phyloP scores from a whole-genome alignment of 163 green algal genomes.

The Chlamydomonas reinhardtii region DNA sequence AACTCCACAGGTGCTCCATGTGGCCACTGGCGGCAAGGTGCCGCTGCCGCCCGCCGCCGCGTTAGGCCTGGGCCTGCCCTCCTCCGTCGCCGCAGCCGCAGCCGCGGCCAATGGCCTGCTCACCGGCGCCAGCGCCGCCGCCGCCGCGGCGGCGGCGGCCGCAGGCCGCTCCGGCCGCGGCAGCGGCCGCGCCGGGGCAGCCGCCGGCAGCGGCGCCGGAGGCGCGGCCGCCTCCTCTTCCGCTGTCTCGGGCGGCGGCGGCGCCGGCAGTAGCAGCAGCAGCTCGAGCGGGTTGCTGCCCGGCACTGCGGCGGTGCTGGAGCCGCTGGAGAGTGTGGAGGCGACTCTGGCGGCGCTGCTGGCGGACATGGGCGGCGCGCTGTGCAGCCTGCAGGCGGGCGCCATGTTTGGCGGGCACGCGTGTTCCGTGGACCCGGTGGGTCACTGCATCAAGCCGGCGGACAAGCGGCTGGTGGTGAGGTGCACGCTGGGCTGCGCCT shows the following conservation, averaged over 20 bases:
- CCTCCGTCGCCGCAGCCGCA: not conserved
- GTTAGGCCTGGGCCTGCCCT: constrained; percentile 24
- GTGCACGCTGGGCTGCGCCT: constrained; percentile 44
- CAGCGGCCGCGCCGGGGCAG: not conserved
- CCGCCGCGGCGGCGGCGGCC: not conserved
- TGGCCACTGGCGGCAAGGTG: constrained; percentile 45
- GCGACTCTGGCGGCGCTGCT: constrained; percentile 44
- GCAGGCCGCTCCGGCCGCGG: not conserved
- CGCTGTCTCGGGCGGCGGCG: not conserved
- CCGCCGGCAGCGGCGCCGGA: not conserved
- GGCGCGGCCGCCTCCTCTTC: not conserved
- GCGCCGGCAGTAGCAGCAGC: not conserved
- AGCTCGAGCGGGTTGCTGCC: constrained; percentile 12
- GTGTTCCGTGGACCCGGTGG: constrained; percentile 36
- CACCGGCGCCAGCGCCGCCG: not conserved
- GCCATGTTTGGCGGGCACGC: not conserved
- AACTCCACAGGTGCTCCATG: constrained; percentile 10
- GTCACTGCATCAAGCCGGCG: constrained; percentile 34
- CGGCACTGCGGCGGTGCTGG: constrained; percentile 41
- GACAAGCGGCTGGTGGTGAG: constrained; percentile 49
- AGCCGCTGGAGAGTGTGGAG: constrained; percentile 46
- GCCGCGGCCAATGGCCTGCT: constrained; percentile 17
- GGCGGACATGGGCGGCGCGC: constrained; percentile 46
- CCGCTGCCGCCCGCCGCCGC: constrained; percentile 27
- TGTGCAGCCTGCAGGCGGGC: constrained; percentile 33